Conservation (phyloP, 257 asterid species). For the Schizonepeta tenuifolia region DNA sequence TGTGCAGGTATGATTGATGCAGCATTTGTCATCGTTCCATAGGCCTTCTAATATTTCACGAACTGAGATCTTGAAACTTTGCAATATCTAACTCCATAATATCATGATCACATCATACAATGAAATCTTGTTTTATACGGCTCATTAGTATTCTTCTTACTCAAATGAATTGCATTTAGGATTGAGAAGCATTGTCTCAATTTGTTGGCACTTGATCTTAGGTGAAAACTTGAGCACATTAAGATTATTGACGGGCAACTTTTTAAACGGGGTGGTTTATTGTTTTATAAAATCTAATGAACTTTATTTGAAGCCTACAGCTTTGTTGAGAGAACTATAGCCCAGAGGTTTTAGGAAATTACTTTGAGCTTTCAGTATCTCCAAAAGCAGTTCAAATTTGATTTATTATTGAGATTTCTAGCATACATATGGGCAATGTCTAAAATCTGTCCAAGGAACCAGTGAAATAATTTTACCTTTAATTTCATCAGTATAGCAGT, state of each 20-base stretch:
- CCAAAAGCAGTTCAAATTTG: not conserved
- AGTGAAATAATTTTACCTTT: not conserved
- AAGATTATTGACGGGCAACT: not conserved
- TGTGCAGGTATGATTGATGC: slow-evolving; percentile 63
- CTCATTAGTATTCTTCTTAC: slow-evolving; percentile 4
- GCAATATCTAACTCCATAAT: not conserved
- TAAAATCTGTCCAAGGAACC: not conserved
- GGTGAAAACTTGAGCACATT: not conserved
- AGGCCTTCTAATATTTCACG: slow-evolving; percentile 14
- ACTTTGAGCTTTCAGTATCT: not conserved
- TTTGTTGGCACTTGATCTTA: not conserved
- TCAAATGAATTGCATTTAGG: not conserved
- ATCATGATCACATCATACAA: slow-evolving; percentile 18
- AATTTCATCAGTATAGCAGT: not conserved
- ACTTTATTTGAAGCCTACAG: too few relatives aligned
- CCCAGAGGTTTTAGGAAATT: not conserved
- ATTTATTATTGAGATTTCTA: not conserved
- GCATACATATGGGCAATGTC: not conserved
- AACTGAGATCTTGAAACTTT: not conserved
- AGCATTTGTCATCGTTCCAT: slow-evolving; percentile 24
- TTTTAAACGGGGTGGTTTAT: not conserved
- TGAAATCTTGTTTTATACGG: not conserved
- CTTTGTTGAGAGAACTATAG: not conserved
- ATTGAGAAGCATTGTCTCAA: not conserved
- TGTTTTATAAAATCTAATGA: too few relatives aligned